These are phyloP conservation scores for Rhododendron ovatum DNA, from an alignment of 148 eudicot species.

Conservation along the genomic window DNA sequence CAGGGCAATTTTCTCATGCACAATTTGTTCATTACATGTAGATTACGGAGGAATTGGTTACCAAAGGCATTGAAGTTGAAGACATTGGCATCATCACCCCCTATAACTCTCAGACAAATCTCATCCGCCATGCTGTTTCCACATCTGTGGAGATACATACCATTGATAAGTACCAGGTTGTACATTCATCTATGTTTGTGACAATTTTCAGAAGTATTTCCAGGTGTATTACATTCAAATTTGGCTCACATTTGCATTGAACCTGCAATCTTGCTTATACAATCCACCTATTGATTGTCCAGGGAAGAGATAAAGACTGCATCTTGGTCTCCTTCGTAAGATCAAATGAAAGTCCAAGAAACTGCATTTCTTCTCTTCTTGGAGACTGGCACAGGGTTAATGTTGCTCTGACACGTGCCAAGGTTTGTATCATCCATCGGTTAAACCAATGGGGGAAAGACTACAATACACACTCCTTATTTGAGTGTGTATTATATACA, in stretches of 20 bases:
- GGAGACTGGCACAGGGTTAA: constrained; percentile 99
- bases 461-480: too few species aligned
- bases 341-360: constrained; percentile 61
- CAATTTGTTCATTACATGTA: constrained; percentile 19
- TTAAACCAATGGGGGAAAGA: not conserved
- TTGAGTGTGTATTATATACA: too few species aligned
- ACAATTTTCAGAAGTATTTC: not conserved
- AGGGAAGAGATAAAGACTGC: constrained; percentile 99
- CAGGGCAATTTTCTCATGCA: not conserved
- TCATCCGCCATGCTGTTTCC: constrained; percentile 47
- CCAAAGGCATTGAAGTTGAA: constrained; percentile 59
- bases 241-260: not conserved
- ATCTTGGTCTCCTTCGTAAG: constrained; percentile 84
- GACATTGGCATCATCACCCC: constrained; percentile 92
- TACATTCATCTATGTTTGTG: not conserved
- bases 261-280: not conserved
- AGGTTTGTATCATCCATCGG: constrained; percentile 37
- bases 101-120: constrained; percentile 83
- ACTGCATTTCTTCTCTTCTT: constrained; percentile 70
- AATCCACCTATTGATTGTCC: constrained; percentile 12
- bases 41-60: constrained; percentile 51
- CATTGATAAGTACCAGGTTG: constrained; percentile 95
- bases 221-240: not conserved
- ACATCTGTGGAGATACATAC: constrained; percentile 84
- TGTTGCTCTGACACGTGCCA: constrained; percentile 94